These are phyloP conservation scores for Lippia alba DNA, from an alignment of 305 asterid genomes.

Conservation along the genomic window DNA sequence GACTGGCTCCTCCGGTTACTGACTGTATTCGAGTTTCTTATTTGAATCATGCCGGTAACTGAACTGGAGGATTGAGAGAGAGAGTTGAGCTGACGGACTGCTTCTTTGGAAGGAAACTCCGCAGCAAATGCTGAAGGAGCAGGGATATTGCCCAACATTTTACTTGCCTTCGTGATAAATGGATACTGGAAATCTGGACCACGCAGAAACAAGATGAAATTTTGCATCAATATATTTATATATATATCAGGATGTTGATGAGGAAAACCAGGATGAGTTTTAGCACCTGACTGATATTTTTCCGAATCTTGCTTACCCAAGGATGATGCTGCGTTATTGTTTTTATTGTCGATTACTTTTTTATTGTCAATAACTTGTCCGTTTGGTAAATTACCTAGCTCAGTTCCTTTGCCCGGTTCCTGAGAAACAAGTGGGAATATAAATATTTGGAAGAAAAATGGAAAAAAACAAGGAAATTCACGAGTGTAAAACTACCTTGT, in stretches of 20 bases:
- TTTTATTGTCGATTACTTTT: conserved; percentile 32
- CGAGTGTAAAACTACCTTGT: conserved; percentile 44
- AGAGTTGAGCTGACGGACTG: conserved; percentile 50
- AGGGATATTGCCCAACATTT: conserved; percentile 67
- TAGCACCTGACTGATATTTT: conserved; percentile 57
- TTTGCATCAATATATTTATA: neutral
- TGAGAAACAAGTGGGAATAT: conserved; percentile 33
- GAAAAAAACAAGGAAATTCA: neutral
- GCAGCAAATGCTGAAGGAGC: conserved; percentile 94
- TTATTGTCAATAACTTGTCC: conserved; percentile 39
- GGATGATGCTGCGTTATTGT: conserved; percentile 39
- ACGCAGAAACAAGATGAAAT: conserved; percentile 11
- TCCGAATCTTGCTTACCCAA: conserved; percentile 41
- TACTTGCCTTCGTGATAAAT: conserved; percentile 64
- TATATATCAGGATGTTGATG: neutral
- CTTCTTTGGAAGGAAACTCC: conserved; percentile 75
- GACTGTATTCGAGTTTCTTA: conserved; percentile 42
- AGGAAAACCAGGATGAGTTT: neutral
- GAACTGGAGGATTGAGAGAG: conserved; percentile 46
- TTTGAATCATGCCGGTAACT: conserved; percentile 55
- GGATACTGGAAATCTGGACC: conserved; percentile 61
- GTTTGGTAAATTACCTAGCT: conserved; percentile 38
- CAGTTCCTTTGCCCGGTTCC: conserved; percentile 47
- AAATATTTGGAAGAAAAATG: conserved; percentile 2
- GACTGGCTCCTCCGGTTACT: conserved; percentile 37